Conservation (phyloP, 2,329 filamentous ascomycete species). For the Cladosporium sp. region DNA sequence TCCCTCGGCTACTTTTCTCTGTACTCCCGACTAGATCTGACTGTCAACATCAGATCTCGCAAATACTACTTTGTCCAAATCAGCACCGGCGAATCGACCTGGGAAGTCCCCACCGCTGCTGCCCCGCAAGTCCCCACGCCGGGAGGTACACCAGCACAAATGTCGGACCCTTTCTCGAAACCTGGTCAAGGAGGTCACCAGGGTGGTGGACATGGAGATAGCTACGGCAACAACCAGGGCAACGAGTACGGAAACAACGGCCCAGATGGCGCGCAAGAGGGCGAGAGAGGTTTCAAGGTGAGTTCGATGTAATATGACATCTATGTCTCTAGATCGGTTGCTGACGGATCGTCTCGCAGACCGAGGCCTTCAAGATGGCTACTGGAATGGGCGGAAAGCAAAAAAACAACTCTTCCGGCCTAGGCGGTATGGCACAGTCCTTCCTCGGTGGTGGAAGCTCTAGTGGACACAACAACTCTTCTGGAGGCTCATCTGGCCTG, state of each 20-base stretch:
- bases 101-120: constrained; percentile 36
- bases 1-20: not conserved
- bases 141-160: constrained; percentile 33
- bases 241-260: constrained; percentile 6
- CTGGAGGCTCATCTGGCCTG: constrained; percentile 14
- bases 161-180: constrained; percentile 31
- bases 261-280: constrained; percentile 17
- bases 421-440: constrained; percentile 20
- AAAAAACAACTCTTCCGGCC: constrained; percentile 12
- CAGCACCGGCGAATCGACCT: constrained; percentile 38
- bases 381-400: constrained; percentile 9
- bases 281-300: constrained; percentile 17
- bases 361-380: constrained; percentile 17
- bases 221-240: not conserved
- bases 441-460: constrained; percentile 26
- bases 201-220: constrained; percentile 6
- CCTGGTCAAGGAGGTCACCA: constrained; percentile 21
- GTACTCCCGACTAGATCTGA: constrained; percentile 8
- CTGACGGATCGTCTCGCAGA: not conserved
- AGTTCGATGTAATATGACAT: not conserved
- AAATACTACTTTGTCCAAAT: constrained; percentile 43
- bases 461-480: constrained; percentile 18
- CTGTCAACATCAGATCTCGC: constrained; percentile 26
- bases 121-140: constrained; percentile 37
- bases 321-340: not conserved